Evolutionary conservation across 257 asterid species (phyloP).

Genomic region (Salvia miltiorrhiza): DNA sequence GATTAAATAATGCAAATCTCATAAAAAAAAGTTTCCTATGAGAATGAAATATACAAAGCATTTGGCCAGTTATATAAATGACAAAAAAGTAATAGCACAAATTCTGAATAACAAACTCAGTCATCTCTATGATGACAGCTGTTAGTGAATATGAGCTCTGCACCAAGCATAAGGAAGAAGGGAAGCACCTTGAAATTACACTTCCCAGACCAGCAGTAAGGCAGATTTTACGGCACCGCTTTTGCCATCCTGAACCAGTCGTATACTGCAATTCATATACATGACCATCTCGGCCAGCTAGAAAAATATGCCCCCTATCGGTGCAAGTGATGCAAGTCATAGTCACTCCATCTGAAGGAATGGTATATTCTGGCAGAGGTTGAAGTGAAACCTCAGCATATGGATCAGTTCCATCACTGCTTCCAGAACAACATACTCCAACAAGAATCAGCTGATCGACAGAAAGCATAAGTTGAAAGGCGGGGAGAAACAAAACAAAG

Average conservation of each 20-base stretch:
- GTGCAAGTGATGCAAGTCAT: constrained; percentile 97
- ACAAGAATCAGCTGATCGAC: constrained; percentile 76
- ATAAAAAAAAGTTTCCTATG: not conserved
- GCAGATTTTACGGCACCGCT: constrained; percentile 85
- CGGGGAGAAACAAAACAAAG: not conserved
- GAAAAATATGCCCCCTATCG: constrained; percentile 71
- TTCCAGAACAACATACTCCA: constrained; percentile 95
- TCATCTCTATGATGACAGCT: constrained; percentile 2
- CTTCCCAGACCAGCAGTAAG: constrained; percentile 87
- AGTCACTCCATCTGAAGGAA: constrained; percentile 96
- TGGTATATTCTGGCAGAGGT: constrained; percentile 82
- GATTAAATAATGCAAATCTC: constrained; percentile 1
- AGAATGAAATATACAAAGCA: not conserved
- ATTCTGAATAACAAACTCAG: constrained; percentile 4
- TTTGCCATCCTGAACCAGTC: constrained; percentile 94
- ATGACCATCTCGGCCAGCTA: constrained; percentile 97
- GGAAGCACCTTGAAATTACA: constrained; percentile 76
- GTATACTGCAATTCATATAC: constrained; percentile 87
- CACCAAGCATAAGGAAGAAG: constrained; percentile 4
- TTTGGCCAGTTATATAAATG: not conserved
- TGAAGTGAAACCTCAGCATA: constrained; percentile 86
- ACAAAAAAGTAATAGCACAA: not conserved
- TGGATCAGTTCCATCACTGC: constrained; percentile 82
- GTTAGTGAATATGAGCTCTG: constrained; percentile 5
- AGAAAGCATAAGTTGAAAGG: constrained; percentile 24